Percentiles rank a stretch among this genome's conserved stretches.
Conservation (phyloP, 371 early-diverging fungal genomes). For the Apophysomyces sp. region DNA sequence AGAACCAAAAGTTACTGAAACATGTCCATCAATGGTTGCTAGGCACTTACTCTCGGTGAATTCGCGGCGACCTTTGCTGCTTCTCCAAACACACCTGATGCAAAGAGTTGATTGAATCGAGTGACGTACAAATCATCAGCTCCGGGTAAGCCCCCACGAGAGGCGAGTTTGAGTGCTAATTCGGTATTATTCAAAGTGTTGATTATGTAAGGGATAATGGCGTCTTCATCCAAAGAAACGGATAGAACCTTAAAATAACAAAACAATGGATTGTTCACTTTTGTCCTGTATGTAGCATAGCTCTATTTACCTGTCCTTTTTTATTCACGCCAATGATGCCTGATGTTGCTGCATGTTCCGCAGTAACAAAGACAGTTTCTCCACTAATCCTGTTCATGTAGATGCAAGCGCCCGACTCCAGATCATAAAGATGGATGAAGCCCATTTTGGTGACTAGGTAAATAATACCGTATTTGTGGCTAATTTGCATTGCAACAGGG, state of each 20-base stretch:
- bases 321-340: slow-evolving; percentile 96
- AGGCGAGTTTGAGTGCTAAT: slow-evolving; percentile 87
- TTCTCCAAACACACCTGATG: slow-evolving; percentile 78
- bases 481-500: slow-evolving; percentile 96
- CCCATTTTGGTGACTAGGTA: slow-evolving; percentile 97
- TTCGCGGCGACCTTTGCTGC: slow-evolving; percentile 96
- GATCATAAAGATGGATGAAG: slow-evolving; percentile 95
- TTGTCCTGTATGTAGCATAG: not conserved
- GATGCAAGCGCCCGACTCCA: slow-evolving; percentile 91
- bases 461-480: slow-evolving; percentile 87
- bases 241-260: slow-evolving; percentile 93
- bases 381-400: slow-evolving; percentile 96
- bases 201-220: slow-evolving; percentile 88
- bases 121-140: slow-evolving; percentile 90
- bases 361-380: slow-evolving; percentile 96
- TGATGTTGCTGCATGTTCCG: slow-evolving; percentile 82
- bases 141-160: slow-evolving; percentile 91
- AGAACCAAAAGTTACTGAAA: not conserved
- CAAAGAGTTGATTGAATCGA: slow-evolving; percentile 85
- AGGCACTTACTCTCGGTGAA: slow-evolving; percentile 75
- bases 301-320: slow-evolving; percentile 81
- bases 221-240: slow-evolving; percentile 87
- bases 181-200: slow-evolving; percentile 83
- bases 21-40: not conserved
- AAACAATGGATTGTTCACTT: too few species aligned